Evolutionary conservation across 2,329 filamentous ascomycete species (phyloP).

Genomic region (Dendryphion nanum): DNA sequence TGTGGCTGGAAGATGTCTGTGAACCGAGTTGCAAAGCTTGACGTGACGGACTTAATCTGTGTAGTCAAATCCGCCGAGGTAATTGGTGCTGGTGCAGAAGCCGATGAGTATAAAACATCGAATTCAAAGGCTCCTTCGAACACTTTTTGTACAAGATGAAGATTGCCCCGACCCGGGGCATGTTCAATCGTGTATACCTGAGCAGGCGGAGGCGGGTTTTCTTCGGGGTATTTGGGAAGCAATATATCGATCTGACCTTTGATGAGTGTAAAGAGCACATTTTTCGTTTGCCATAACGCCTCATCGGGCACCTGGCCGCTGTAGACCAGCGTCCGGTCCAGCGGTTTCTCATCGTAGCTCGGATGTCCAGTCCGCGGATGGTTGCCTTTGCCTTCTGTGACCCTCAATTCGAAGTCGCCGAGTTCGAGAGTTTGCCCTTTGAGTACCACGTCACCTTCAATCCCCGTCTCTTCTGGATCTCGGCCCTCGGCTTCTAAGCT

Average conservation of each 20-base stretch:
- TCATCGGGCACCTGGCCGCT: conserved; percentile 67
- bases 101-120: conserved; percentile 85
- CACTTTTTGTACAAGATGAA: conserved; percentile 86
- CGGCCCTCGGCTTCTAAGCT: conserved; percentile 62
- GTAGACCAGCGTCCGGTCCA: conserved; percentile 73
- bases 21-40: conserved; percentile 74
- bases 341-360: conserved; percentile 65
- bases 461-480: conserved; percentile 44
- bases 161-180: conserved; percentile 68
- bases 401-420: conserved; percentile 74
- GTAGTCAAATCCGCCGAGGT: conserved; percentile 65
- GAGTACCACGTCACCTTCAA: conserved; percentile 64
- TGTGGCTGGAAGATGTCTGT: conserved; percentile 68
- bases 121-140: conserved; percentile 91
- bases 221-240: conserved; percentile 56
- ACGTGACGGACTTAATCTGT: conserved; percentile 64
- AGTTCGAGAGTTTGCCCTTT: conserved; percentile 69
- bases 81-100: conserved; percentile 57
- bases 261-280: conserved; percentile 61
- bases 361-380: conserved; percentile 59
- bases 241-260: conserved; percentile 63
- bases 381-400: conserved; percentile 70
- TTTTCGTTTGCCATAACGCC: conserved; percentile 80
- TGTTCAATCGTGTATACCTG: conserved; percentile 80
- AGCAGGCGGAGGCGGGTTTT: conserved; percentile 73